Evolutionary conservation across 2,329 filamentous ascomycete genomes (phyloP).

Genomic region (Claviceps sp.): DNA sequence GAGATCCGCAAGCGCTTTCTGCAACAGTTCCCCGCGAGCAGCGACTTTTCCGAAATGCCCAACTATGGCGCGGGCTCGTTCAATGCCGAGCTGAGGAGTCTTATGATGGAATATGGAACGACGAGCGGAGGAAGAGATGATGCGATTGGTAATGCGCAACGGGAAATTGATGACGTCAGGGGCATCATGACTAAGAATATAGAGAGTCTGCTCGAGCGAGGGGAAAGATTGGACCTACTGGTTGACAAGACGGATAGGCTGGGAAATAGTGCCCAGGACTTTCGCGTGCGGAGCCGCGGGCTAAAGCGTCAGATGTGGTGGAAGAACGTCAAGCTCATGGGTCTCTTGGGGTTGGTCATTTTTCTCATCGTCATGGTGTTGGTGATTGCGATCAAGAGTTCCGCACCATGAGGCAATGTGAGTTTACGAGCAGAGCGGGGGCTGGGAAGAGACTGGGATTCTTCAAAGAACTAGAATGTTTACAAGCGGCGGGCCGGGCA

Average conservation of each 20-base stretch:
- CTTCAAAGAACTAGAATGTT: background rate
- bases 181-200: conserved; percentile 96
- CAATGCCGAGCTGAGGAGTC: conserved; percentile 60
- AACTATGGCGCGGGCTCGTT: conserved; percentile 85
- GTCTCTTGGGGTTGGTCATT: conserved; percentile 57
- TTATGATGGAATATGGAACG: conserved; percentile 78
- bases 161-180: conserved; percentile 83
- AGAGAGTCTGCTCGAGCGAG: conserved; percentile 74
- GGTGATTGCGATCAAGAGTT: conserved; percentile 38
- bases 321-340: conserved; percentile 97
- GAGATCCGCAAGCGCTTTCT: conserved; percentile 87
- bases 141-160: conserved; percentile 68
- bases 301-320: conserved; percentile 96
- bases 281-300: conserved; percentile 73
- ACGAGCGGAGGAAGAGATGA: conserved; percentile 64
- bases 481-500: background rate
- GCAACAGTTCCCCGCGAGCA: conserved; percentile 48
- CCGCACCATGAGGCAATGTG: background rate
- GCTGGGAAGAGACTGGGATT: background rate
- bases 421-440: background rate
- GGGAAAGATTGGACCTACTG: conserved; percentile 83
- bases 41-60: conserved; percentile 65
- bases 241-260: conserved; percentile 94
- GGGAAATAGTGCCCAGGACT: conserved; percentile 79
- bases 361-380: conserved; percentile 42